Conservation (phyloP, 176 grass and related monocot species). For the Ensete ventricosum region DNA sequence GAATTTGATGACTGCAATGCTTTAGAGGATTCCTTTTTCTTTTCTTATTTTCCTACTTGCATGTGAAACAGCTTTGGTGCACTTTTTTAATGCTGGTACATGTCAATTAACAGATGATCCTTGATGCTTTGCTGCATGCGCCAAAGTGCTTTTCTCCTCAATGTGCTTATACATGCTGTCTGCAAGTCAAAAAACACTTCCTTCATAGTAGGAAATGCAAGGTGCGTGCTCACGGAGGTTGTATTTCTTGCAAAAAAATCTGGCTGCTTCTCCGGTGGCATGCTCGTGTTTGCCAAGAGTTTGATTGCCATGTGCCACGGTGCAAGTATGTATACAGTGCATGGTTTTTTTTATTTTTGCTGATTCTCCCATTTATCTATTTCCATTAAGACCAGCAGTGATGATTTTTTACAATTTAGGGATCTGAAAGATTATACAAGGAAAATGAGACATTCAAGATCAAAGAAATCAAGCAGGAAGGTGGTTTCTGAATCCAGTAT, state of each 20-base stretch:
- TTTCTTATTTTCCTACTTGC: conserved; percentile 3
- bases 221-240: conserved; percentile 34
- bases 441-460: neutral
- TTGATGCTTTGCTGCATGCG: conserved; percentile 61
- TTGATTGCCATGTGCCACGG: conserved; percentile 20
- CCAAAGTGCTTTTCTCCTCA: conserved; percentile 42
- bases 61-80: conserved; percentile 5
- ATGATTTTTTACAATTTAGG: neutral
- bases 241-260: conserved; percentile 49
- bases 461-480: neutral
- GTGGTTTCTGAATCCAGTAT: neutral
- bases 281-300: conserved; percentile 9
- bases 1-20: neutral
- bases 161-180: conserved; percentile 39
- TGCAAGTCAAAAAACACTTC: conserved; percentile 57
- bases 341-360: neutral
- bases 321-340: conserved; percentile 11
- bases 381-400: neutral
- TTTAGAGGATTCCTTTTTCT: neutral
- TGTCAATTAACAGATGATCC: conserved; percentile 41
- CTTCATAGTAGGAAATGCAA: conserved; percentile 59
- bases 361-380: neutral
- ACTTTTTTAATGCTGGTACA: neutral
- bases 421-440: neutral
- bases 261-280: conserved; percentile 63